These are phyloP conservation scores for Epichloe gansuensis DNA, from an alignment of 2,329 filamentous ascomycete genomes.

Conservation along the genomic window DNA sequence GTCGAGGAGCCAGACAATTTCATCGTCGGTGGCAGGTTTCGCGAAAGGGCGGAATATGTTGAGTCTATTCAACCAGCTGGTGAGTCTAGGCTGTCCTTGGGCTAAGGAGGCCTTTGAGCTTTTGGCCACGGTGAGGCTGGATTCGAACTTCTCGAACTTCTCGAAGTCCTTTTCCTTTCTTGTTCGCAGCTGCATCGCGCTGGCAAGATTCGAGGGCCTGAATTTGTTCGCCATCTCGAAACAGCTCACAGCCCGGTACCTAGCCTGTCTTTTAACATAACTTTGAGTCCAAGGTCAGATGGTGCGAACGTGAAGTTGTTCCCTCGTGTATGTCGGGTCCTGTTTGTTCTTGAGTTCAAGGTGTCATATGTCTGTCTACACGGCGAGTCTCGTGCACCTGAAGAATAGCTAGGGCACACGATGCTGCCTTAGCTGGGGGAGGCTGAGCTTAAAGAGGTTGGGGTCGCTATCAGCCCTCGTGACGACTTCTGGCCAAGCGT, in stretches of 20 bases:
- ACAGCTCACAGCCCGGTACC: background rate
- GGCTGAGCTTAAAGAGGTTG: background rate
- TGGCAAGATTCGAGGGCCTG: constrained; percentile 17
- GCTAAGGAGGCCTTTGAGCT: constrained; percentile 12
- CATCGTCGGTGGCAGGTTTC: constrained; percentile 45
- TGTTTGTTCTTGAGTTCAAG: background rate
- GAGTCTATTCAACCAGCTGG: constrained; percentile 36
- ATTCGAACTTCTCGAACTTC: constrained; percentile 39
- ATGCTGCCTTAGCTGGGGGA: background rate
- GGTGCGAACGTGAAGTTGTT: background rate
- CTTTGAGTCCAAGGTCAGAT: background rate
- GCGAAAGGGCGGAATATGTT: constrained; percentile 39
- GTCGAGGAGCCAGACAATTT: constrained; percentile 81
- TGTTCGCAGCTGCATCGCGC: constrained; percentile 37
- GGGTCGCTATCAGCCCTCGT: background rate
- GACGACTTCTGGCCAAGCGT: constrained; percentile 5
- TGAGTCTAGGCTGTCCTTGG: constrained; percentile 12
- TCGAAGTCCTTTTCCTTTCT: constrained; percentile 36
- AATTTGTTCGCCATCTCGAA: constrained; percentile 15
- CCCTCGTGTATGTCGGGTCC: background rate
- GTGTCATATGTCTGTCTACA: background rate
- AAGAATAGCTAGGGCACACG: background rate
- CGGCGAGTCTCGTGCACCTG: constrained; percentile 2
- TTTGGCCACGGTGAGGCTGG: constrained; percentile 28
- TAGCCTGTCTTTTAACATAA: background rate